Evolutionary conservation across 768 basidiomycete species (phyloP), one percentile per base, ranked within the genome.

Genomic region (Mycena galericulata): DNA sequence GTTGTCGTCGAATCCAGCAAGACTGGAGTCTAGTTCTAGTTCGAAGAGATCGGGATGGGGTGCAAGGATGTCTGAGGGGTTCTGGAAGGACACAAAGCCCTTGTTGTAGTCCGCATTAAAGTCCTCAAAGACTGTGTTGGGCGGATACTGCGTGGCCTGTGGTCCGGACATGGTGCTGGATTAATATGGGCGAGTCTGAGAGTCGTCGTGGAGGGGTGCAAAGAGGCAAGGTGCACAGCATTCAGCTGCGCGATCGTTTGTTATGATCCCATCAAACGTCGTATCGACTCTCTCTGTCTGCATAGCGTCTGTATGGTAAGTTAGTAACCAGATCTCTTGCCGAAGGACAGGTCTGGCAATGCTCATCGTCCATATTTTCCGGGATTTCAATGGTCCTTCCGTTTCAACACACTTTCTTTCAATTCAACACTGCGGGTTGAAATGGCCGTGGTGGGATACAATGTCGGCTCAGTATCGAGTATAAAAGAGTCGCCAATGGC

Each of bases 31-130:
- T 75, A 95, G 87, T 80, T 95, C 94, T 57, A 87, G 87, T 77
- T 95, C 94, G 82, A 95, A 95, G 70, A 89, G 85, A 84, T 94
- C 93, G 68, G 92, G 91, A 75, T 91, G 88, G 47, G 93, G 92
- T 59, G 91, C 92, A 74, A 89, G 84, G 80, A 92, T 86, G 81
- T 93, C 92, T 66, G 87, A 83, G 72, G 89, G 86, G 69, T 87
- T 84, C 75, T 88, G 87, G 81, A 90, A 90, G 77, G 89, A 90
- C 81, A 88, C 85, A 83, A 91, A 90, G 79, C 88, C 88, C 75
- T 86, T 71, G 65, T 63, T 67, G 62, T 63, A 71, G 34, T 71
- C 70, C 47, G 78, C 71, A 72, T 77, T 53, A 34, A 64, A 60
- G 27, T 71, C 70, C 24, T 71, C 67, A 24, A 68, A 71, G 30